Evolutionary conservation across 208 protist genomes (phyloP).

Genomic region (Leptomonas seymouri): DNA sequence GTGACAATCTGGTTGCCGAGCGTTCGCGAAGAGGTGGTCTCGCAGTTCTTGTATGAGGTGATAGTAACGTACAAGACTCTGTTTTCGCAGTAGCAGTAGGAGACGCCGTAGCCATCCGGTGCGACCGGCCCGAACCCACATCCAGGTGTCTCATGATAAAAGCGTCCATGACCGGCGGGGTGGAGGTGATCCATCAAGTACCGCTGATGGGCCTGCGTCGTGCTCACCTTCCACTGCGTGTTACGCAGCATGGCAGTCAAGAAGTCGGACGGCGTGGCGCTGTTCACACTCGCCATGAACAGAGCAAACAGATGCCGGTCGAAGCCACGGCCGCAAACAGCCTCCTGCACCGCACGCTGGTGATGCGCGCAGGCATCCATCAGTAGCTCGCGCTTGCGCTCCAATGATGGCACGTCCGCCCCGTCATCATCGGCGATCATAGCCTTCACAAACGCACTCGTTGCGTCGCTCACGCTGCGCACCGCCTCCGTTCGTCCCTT

Average conservation of each 20-base stretch:
- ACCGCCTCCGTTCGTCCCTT: constrained; percentile 85
- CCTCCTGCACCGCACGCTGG: constrained; percentile 55
- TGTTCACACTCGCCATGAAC: constrained; percentile 66
- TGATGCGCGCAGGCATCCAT: constrained; percentile 61
- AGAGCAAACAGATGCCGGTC: constrained; percentile 91
- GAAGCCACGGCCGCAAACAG: constrained; percentile 72
- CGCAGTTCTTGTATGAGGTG: constrained; percentile 65
- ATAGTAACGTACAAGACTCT: constrained; percentile 79
- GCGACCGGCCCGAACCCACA: constrained; percentile 90
- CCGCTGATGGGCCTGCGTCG: constrained; percentile 70
- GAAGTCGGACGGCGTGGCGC: constrained; percentile 68
- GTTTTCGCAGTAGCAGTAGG: constrained; percentile 86
- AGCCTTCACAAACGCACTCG: constrained; percentile 56
- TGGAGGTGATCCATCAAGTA: constrained; percentile 60
- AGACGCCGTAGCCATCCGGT: constrained; percentile 87
- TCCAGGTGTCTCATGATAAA: constrained; percentile 56
- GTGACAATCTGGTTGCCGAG: constrained; percentile 46
- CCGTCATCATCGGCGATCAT: constrained; percentile 33
- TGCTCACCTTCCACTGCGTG: constrained; percentile 84
- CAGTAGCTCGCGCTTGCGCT: constrained; percentile 48
- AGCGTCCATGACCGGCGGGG: constrained; percentile 27
- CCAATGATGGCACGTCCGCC: constrained; percentile 12
- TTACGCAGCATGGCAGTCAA: constrained; percentile 52
- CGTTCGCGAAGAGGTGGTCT: constrained; percentile 37
- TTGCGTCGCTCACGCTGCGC: constrained; percentile 58